Base-by-base conservation (phyloP, 352 stramenopile genomes). In the Peronospora farinosa region DNA sequence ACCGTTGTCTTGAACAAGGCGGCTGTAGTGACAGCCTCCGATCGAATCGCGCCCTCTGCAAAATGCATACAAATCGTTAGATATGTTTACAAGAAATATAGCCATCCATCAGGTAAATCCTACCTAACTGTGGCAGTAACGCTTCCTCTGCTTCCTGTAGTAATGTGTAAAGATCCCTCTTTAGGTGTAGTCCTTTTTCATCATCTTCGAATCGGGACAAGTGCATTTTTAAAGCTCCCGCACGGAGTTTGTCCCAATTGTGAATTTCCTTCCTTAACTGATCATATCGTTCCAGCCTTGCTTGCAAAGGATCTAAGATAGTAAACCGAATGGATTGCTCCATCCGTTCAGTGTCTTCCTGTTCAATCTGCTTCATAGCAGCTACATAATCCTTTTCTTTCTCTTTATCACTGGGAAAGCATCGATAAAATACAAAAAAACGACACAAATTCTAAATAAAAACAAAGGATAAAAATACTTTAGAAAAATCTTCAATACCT, bases 311-410 rank as follows among this genome's bases (percentile, higher is more conserved):
- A 43, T 88, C 78, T 40, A 89, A 17, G 12, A 88, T 72, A 1
- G 78, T 92, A 56, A 92, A 88, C 10, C 76, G 72, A 40, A 92
- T 71, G 3, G 81, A 82, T 52, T 89, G 81, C 32, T 92, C 78
- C 68, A 88, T 74, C 36, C 73, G 61, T 17, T 89, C 72, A 0
- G 67, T 77, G 19, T 78, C 61, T 35, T 80, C 60, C 31, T 54
- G 65, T n/a, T 75, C 65, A 51, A 89, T 74, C 33, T 65, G 53
- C 44, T 76, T 82, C 58, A 82, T 72, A 17, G 60, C 56, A 6
- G 69, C 40, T 36, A 78, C 50, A 53, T 70, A 87, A 15, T 84
- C 31, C 12, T 61, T 51, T 30, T 33, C 31, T 15, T 63, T 51
- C 28, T 33, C 40, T 1, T 60, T 55, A 13, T 63, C 58, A 44